Percentiles rank a stretch among this genome's conserved stretches.
phyloP scores from a whole-genome alignment of 345 rosid genomes.

The Eucalyptus pauciflora region DNA sequence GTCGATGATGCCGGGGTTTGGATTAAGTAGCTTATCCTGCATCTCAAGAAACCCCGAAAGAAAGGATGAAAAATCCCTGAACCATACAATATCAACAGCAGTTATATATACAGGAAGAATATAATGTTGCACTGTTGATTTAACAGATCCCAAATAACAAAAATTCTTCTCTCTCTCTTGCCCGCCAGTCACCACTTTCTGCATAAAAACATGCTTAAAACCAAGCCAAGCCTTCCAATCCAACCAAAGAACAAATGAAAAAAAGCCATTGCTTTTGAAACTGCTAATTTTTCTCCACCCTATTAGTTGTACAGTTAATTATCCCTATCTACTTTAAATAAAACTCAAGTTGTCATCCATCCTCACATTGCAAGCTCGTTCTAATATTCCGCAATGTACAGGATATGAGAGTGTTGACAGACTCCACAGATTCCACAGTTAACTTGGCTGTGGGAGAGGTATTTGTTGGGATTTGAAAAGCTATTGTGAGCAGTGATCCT shows the following conservation, averaged over 20 bases:
- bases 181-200: neutral
- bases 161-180: neutral
- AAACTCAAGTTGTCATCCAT: neutral
- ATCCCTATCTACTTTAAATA: constrained; percentile 1
- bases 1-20: neutral
- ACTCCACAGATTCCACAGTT: constrained; percentile 72
- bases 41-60: neutral
- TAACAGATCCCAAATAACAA: neutral
- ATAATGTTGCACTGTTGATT: neutral
- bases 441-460: constrained; percentile 64
- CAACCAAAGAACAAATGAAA: constrained; percentile 1
- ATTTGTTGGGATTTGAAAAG: constrained; percentile 63
- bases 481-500: constrained; percentile 78
- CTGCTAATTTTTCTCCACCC: neutral
- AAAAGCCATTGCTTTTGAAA: constrained; percentile 7
- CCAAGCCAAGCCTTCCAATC: neutral
- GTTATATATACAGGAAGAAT: neutral
- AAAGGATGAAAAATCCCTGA: neutral
- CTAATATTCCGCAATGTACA: constrained; percentile 68
- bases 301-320: constrained; percentile 14
- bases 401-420: constrained; percentile 63
- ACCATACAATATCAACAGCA: neutral
- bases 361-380: constrained; percentile 82
- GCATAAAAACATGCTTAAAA: neutral
- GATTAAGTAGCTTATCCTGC: neutral